Base-by-base conservation (phyloP, 2,329 filamentous ascomycete genomes). In the Metarhizium anisopliae region DNA sequence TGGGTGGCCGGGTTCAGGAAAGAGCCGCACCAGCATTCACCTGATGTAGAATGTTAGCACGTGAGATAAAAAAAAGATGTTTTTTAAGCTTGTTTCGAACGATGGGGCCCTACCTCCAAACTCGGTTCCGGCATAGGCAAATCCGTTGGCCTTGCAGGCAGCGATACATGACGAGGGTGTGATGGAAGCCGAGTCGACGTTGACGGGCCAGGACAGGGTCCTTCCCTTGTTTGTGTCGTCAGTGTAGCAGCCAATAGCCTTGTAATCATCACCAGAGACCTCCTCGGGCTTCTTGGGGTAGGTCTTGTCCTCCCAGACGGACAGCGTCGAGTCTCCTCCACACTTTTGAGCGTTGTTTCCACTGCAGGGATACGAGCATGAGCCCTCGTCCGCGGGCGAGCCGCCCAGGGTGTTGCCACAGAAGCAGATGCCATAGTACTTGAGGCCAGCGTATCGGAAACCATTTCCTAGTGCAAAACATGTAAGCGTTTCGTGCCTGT, bases 171-270 rank as follows among this genome's bases (percentile, higher is more conserved):
- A 60, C 56, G 72, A 66, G 3, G 72, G 74, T 47, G 75, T 78
- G 66, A 79, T 65, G 38, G 59, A 63, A n/a, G 62, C 58, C 16
- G 62, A 56, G 38, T 71, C 64, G 18, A 78, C 57, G 43, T 67
- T 60, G 64, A 75, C 70, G 20, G 67, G 67, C 64, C 74, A 79
- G 32, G 70, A 70, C 50, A 82, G 69, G 30, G 79, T 73, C 51
- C 73, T 73, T 40, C 75, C 73, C 52, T 69, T 59, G 50, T 58
- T 59, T 18, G 70, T 70, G 55, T 71, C 63, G 58, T 81, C 79
- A 32, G 71, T 74, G 63, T 79, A 86, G 71, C 85, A 89, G 55
- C 85, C 85, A n/a, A 79, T 65, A 59, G 82, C 77, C 47, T 73
- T 71, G 74, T 84, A 89, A 49, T 76, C 73, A 54, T 73, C 72